A percentile compares a stretch with the other conserved stretches of the same genome.
Evolutionary conservation across 2,329 filamentous ascomycete genomes (phyloP).

Genomic region (Trichoderma atroviride): DNA sequence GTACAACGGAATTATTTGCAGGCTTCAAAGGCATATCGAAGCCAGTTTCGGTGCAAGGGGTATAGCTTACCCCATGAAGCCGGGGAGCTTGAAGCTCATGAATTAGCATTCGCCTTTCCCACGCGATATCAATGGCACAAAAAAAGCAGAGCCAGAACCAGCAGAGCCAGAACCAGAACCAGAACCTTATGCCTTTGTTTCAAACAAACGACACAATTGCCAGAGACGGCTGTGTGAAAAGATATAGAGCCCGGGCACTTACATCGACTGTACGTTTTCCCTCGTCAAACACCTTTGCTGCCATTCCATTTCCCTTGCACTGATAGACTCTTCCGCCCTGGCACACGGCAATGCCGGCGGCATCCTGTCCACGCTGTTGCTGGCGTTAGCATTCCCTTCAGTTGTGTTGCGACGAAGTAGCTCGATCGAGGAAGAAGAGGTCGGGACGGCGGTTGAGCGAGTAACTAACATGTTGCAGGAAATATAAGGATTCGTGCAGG

Average conservation of each 20-base stretch:
- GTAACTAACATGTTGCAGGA: slow-evolving; percentile 19
- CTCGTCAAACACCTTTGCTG: slow-evolving; percentile 34
- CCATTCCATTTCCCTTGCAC: slow-evolving; percentile 89
- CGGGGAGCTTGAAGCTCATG: slow-evolving; percentile 56
- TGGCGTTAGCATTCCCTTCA: background rate
- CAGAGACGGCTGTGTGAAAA: background rate
- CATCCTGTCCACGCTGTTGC: slow-evolving; percentile 43
- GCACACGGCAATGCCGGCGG: slow-evolving; percentile 79
- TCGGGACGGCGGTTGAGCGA: background rate
- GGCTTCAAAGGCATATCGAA: background rate
- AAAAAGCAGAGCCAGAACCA: background rate
- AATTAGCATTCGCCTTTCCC: slow-evolving; percentile 35
- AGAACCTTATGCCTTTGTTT: background rate
- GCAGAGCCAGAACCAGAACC: background rate
- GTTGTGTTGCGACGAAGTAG: background rate
- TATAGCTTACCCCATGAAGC: background rate
- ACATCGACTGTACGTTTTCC: background rate
- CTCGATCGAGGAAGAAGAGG: background rate
- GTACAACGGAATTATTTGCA: background rate
- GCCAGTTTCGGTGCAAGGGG: background rate
- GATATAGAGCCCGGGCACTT: background rate
- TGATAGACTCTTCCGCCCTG: slow-evolving; percentile 81
- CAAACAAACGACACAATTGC: background rate
- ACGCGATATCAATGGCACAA: slow-evolving; percentile 51
- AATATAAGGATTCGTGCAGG: slow-evolving; percentile 11